These are phyloP conservation scores for Beauveria scarabaeidicola DNA, from an alignment of 2,329 filamentous ascomycete genomes.

Conservation along the genomic window DNA sequence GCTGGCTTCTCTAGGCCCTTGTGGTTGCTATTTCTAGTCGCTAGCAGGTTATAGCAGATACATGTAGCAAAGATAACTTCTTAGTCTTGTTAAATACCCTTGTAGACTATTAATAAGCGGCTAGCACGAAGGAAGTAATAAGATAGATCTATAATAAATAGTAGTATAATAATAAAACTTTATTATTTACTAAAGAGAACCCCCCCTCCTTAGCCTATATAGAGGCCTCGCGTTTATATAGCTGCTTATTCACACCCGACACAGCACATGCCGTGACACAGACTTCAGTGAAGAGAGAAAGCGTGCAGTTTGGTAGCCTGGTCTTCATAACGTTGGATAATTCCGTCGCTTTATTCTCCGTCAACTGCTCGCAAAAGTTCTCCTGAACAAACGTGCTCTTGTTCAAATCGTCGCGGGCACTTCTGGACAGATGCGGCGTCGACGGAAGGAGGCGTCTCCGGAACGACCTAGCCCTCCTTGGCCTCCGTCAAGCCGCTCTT, in stretches of 20 bases:
- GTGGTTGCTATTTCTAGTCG: not conserved
- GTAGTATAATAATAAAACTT: too few species aligned
- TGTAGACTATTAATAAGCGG: too few species aligned
- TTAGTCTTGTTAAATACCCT: not conserved
- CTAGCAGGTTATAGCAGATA: not conserved
- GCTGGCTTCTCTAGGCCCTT: not conserved
- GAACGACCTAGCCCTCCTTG: too few species aligned
- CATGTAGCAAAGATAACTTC: not conserved
- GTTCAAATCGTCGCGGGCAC: not conserved
- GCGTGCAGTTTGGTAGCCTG: not conserved
- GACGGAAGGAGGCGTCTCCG: not conserved
- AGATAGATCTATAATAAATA: too few species aligned
- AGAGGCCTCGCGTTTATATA: too few species aligned
- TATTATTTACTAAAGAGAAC: too few species aligned
- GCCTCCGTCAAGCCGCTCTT: not conserved
- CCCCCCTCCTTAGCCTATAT: too few species aligned
- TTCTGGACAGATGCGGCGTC: not conserved
- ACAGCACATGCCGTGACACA: too few species aligned
- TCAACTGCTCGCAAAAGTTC: not conserved
- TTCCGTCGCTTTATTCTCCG: accelerated
- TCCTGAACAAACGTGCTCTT: not conserved
- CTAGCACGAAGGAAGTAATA: too few species aligned
- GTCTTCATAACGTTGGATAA: not conserved
- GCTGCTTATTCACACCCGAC: too few species aligned
- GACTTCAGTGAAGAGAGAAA: not conserved